Base-by-base conservation (phyloP, 495 filamentous ascomycete species). In the Astrothelium macrocarpum region DNA sequence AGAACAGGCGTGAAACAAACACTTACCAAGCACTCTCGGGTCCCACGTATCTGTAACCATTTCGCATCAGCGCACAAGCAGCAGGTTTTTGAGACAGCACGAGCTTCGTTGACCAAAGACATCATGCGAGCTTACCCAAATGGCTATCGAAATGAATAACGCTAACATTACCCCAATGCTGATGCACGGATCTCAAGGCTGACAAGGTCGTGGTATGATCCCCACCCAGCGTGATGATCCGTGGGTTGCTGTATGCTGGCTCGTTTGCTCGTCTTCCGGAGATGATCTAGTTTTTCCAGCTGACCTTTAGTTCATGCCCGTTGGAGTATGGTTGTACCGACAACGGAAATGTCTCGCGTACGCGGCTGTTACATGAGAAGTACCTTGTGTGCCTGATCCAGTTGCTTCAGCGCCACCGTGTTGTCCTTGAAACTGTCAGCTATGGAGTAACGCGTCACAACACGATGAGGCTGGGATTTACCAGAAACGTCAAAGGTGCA, bases 101-200 rank as follows among this genome's bases (percentile, higher is more conserved):
- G 5, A 20, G n/a, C 45, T 12, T 49, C n/a, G 45, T 20, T 0
- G 45, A 49, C 5, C 23, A 5, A 5, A 1, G 23, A n/a, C 5
- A 42, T 62, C 62, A 62, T 63, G 64, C 16, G 60, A 49, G 1
- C 72, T 66, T 69, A 71, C 76, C 74, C 66, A 82, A 63, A 73
- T 82, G 80, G 53, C 73, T 76, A 68, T 83, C 80, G 69, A 83
- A 81, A 70, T 83, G 80, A 32, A 83, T 79, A 3, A 83, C 80
- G 59, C 77, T 79, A 12, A 83, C 74, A 25, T 73, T 64, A 0
- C 79, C 80, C 73, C 75, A 82, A 0, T 73, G 65, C 14, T 78
- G 60, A 62, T 75, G 68, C 9, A 77, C 76, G 12, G 77, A 80
- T 46, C 80, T 65, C 66, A 81, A 65, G 1, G 79, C 78, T 1